Evolutionary conservation across 768 basidiomycete genomes (phyloP).

Genomic region (Suillus occidentalis): DNA sequence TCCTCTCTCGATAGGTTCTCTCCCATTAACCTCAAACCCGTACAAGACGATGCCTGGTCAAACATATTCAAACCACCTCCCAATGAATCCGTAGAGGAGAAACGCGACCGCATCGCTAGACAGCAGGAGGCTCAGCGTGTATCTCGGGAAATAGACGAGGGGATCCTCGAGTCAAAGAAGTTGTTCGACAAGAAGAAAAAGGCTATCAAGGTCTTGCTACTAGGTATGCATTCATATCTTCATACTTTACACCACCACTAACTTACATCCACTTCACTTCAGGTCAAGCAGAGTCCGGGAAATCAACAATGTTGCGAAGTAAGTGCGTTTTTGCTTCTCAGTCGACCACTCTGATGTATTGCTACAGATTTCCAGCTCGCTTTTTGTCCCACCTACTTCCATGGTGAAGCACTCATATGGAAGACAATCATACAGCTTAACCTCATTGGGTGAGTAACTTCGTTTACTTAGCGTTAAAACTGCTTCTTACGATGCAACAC

Average conservation of each 20-base stretch:
- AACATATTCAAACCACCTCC: constrained; percentile 20
- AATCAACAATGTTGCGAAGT: constrained; percentile 34
- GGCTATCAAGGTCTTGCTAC: constrained; percentile 30
- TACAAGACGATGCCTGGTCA: constrained; percentile 25
- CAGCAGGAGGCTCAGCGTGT: constrained; percentile 27
- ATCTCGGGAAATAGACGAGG: constrained; percentile 30
- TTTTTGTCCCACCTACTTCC: constrained; percentile 62
- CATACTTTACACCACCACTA: neutral
- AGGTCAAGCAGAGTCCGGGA: constrained; percentile 34
- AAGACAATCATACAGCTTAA: constrained; percentile 68
- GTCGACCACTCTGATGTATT: neutral
- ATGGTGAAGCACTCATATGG: constrained; percentile 58
- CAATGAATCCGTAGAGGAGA: constrained; percentile 14
- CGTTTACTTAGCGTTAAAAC: neutral
- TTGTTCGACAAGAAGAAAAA: constrained; percentile 23
- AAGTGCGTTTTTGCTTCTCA: neutral
- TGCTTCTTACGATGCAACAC: neutral
- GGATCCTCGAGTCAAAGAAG: constrained; percentile 26
- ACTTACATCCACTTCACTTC: neutral
- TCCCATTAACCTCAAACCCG: neutral
- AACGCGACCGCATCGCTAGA: constrained; percentile 5
- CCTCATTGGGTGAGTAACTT: constrained; percentile 50
- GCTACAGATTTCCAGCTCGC: constrained; percentile 64
- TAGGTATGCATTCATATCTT: constrained; percentile 14
- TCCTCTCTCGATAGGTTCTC: neutral